Evolutionary conservation across 2,329 filamentous ascomycete species (phyloP), one percentile per base, ranked within the genome.

Genomic region (Epichloe festucae): DNA sequence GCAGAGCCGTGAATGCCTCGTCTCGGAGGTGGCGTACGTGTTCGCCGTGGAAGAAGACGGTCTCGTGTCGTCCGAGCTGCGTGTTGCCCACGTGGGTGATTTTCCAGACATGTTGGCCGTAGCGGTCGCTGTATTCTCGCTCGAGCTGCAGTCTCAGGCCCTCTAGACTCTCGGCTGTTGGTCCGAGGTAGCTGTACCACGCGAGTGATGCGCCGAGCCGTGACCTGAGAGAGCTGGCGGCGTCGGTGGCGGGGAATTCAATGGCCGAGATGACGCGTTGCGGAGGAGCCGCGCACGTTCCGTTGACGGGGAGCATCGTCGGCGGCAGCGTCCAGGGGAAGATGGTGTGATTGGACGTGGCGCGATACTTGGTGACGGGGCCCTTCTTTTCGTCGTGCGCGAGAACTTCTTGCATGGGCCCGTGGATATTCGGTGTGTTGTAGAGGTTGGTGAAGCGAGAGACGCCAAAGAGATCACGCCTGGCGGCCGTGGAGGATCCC

Each of bases 291-390:
- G 84, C 76, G 58, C 88, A 95, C n/a, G 77, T 84, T 0, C 86
- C 91, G 60, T 94, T 81, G 10, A 71, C 68, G 0, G 90, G 89
- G 3, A 96, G 76, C 58, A 95, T 74, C 27, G 79, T 75, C 1
- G 74, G 72, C 0, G 93, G 91, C 0, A 98, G 71, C 0, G 93
- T 97, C 91, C 91, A 97, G 0, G 93, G 93, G 62, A 89, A 97
- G 60, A 87, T 84, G 0, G 85, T 91, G 64, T 90, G 84, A 60
- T 95, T 95, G 0, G 81, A 82, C 6, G 78, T 79, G 14, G 82
- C 83, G 42, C 58, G 64, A 54, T 65, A 69, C 34, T 59, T 61
- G 23, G 60, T 65, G 7, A 67, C 54, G 63, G 70, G 51, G n/a
- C 52, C 62, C 77, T 61, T 64, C 6, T 65, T 62, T 41, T 64